A percentile compares a stretch with the other conserved stretches of the same genome.
Conservation (phyloP, 352 stramenopile genomes). For the Plasmopara viticola region DNA sequence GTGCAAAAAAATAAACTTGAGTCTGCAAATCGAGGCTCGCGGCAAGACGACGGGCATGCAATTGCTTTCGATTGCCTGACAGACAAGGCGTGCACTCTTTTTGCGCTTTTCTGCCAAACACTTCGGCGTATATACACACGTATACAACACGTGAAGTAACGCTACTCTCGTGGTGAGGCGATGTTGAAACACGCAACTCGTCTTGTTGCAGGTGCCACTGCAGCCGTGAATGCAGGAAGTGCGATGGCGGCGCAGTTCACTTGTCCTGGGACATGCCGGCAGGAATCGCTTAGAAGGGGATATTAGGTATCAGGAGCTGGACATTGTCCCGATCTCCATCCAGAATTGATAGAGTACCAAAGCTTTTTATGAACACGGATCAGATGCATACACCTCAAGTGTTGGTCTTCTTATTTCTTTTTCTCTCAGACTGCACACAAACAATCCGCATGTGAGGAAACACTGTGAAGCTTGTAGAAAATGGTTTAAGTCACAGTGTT, state of each 20-base stretch:
- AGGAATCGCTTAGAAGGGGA: not conserved
- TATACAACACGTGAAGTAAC: not conserved
- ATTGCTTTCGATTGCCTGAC: slow-evolving; percentile 6
- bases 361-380: no score
- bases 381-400: no score
- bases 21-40: slow-evolving; percentile 19
- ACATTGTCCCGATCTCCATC: no score
- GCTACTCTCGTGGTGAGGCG: not conserved
- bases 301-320: not conserved
- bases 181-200: slow-evolving; percentile 1
- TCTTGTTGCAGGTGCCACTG: not conserved
- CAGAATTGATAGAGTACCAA: no score
- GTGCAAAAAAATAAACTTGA: slow-evolving; percentile 14
- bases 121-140: not conserved
- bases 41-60: slow-evolving; percentile 18
- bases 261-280: not conserved
- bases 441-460: no score
- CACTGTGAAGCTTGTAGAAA: no score
- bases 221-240: not conserved
- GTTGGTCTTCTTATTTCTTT: no score
- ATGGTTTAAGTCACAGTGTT: no score
- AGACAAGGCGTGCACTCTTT: slow-evolving; percentile 9
- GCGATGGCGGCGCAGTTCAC: not conserved
- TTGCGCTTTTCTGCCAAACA: not conserved
- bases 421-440: no score